phyloP scores from a whole-genome alignment of 1,284 basidiomycete species.

The Tilletia setariae region DNA sequence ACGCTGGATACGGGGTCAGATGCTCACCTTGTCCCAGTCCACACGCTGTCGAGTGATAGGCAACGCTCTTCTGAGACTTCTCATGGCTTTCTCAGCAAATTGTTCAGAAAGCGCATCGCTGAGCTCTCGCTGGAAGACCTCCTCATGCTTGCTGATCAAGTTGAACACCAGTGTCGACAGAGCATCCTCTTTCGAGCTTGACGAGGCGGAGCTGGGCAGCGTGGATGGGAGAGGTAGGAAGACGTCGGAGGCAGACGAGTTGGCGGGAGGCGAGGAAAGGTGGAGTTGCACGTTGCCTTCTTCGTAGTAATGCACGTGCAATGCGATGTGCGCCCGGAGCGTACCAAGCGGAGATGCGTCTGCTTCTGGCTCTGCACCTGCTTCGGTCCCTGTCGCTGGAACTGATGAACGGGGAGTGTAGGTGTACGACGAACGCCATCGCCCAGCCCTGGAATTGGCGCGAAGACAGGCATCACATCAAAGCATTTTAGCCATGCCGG shows the following conservation, averaged over 20 bases:
- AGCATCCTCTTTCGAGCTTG: neutral
- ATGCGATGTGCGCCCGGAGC: conserved; percentile 23
- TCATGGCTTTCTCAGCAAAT: conserved; percentile 47
- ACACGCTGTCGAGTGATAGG: conserved; percentile 52
- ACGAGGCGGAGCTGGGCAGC: conserved; percentile 20
- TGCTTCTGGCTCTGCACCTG: neutral
- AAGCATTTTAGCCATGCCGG: no score
- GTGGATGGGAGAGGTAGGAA: conserved; percentile 21
- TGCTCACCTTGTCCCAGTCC: conserved; percentile 51
- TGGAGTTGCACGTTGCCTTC: conserved; percentile 53
- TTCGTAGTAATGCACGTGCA: conserved; percentile 53
- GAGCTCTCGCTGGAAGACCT: conserved; percentile 38
- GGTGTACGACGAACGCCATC: conserved; percentile 19
- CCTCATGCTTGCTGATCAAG: conserved; percentile 38
- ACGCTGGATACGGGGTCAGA: neutral
- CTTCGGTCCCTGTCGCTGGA: neutral
- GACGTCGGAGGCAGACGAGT: neutral
- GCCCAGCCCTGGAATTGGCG: conserved; percentile 18
- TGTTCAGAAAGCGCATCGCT: conserved; percentile 29
- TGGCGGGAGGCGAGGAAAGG: neutral
- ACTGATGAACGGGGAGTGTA: conserved; percentile 8
- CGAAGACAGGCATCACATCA: no score
- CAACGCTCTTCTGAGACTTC: conserved; percentile 43
- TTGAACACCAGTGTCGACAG: conserved; percentile 25
- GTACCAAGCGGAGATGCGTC: conserved; percentile 28